These are phyloP conservation scores for Aspergillus alliaceus DNA, from an alignment of 2,329 filamentous ascomycete genomes.

Conservation along the genomic window DNA sequence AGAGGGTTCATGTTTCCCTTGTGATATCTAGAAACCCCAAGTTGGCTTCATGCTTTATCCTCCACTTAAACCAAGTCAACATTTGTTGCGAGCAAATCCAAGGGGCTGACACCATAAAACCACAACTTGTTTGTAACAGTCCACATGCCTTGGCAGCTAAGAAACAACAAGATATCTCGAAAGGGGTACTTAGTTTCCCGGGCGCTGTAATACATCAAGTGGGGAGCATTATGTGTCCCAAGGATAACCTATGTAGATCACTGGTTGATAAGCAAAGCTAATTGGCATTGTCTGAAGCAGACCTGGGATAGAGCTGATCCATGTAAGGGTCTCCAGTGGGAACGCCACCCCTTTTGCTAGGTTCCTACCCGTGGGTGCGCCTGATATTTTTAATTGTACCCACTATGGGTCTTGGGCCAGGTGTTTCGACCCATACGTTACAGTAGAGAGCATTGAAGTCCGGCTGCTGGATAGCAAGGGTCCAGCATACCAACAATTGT, in stretches of 20 bases:
- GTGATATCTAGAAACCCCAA: background rate
- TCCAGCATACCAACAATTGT: conserved; percentile 14
- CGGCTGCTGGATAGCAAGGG: conserved; percentile 6
- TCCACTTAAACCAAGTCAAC: background rate
- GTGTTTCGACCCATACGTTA: background rate
- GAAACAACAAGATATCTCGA: background rate
- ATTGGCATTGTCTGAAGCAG: conserved; percentile 2
- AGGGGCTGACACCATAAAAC: background rate
- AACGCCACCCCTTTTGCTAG: conserved; percentile 2
- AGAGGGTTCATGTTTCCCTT: background rate
- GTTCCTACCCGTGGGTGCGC: conserved; percentile 4
- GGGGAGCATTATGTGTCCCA: conserved; percentile 5
- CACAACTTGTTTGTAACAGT: too few relatives aligned
- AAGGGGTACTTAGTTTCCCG: background rate
- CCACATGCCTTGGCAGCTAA: background rate
- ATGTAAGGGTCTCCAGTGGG: conserved; percentile 5
- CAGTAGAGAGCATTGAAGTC: background rate
- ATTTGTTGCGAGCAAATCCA: background rate
- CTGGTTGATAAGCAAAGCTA: conserved; percentile 1
- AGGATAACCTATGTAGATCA: conserved; percentile 3
- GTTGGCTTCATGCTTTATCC: background rate
- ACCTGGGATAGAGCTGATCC: background rate
- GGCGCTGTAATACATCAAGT: conserved; percentile 3
- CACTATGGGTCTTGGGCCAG: conserved; percentile 2
- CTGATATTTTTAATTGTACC: conserved; percentile 5